phyloP scores from a whole-genome alignment of 2,329 filamentous ascomycete genomes.

The Septoria linicola region DNA sequence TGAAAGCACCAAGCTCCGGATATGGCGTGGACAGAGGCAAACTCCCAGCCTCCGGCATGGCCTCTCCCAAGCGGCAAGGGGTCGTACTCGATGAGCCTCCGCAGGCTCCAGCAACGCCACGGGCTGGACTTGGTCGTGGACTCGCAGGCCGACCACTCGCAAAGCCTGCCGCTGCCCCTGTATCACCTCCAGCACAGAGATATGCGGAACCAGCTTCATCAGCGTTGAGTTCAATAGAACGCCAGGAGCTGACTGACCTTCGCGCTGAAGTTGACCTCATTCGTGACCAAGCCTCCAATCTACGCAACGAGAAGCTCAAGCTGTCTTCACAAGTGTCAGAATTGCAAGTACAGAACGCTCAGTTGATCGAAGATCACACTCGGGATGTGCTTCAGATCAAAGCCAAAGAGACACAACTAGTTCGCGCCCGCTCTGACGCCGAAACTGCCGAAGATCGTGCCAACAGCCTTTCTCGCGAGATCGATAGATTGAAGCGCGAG shows the following conservation, averaged over 20 bases:
- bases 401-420: constrained; percentile 95
- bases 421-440: constrained; percentile 83
- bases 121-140: constrained; percentile 59
- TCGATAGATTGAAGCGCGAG: constrained; percentile 90
- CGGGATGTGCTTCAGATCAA: constrained; percentile 94
- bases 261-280: constrained; percentile 79
- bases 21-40: constrained; percentile 33
- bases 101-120: constrained; percentile 37
- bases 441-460: constrained; percentile 85
- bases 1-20: constrained; percentile 40
- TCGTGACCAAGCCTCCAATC: constrained; percentile 71
- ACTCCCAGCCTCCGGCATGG: constrained; percentile 31
- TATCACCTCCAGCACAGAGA: constrained; percentile 59
- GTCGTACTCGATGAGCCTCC: constrained; percentile 32
- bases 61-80: constrained; percentile 35
- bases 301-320: constrained; percentile 76
- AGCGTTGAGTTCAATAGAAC: constrained; percentile 74
- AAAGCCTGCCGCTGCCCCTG: constrained; percentile 58
- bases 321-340: constrained; percentile 86
- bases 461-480: constrained; percentile 79
- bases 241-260: constrained; percentile 88
- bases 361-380: constrained; percentile 95
- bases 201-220: constrained; percentile 50
- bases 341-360: constrained; percentile 93
- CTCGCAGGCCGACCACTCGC: constrained; percentile 82